Evolutionary conservation across 2,329 filamentous ascomycete species (phyloP), one percentile per base, ranked within the genome.

Genomic region (Orbilia blumenaviensis): DNA sequence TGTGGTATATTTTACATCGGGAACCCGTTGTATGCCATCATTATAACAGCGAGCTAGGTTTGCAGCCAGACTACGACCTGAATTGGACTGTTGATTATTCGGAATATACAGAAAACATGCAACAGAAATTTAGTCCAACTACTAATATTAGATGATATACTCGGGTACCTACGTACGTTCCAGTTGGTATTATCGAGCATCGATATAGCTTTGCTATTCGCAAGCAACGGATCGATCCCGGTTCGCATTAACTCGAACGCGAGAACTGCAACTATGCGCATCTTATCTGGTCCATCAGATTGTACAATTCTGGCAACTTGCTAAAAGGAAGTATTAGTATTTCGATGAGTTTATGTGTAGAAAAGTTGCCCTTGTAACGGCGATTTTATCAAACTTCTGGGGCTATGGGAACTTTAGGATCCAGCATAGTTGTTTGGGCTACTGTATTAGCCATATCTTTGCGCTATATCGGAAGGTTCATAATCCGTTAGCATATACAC

Each of bases 21-120:
- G 18, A n/a, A 23, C 8, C 8, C 14, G 9, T 16, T 23, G 50
- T 1, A 36, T 12, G 3, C 50, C 32, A 5, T 56, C 32, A 34
- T 38, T 56, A 56, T 56, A 56, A 56, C 50, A 56, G n/a, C 32
- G 50, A 8, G 50, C 32, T 8, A 56, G 16, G 7, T 56, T 56
- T 10, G 50, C 50, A 5, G 50, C 50, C 2, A 56, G 50, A 8
- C 16, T 56, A 7, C 29, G 50, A 14, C 50, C 50, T 6, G 50
- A 56, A 10, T 56, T 36, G 1, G 50, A 56, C 50, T 56, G 38
- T 23, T 3, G 23, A 56, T 5, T 12, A 21, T 7, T 2, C 8
- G 21, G n/a, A 4, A 50, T 50, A 27, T 25, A 41, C 14, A 41
- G n/a, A n/a, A n/a, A n/a, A n/a, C n/a, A n/a, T n/a, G n/a, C n/a